phyloP scores from a whole-genome alignment of 352 stramenopile species.

The Phytophthora melonis region DNA sequence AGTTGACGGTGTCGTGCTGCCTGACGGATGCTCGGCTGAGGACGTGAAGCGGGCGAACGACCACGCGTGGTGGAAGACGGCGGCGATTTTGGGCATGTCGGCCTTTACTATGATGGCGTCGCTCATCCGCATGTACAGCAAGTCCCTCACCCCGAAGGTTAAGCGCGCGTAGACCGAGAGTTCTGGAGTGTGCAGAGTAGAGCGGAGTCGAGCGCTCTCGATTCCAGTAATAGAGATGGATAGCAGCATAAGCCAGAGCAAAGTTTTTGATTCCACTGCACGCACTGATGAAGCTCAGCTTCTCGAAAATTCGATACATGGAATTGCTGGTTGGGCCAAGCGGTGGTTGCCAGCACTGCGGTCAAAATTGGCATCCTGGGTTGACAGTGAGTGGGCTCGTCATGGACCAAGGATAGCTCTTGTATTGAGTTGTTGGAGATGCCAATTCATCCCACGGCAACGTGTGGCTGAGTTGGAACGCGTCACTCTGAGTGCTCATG shows the following conservation, averaged over 20 bases:
- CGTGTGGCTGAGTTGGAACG: no score
- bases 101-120: conserved; percentile 71
- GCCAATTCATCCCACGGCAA: no score
- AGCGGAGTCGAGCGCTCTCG: not conserved
- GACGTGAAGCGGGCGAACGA: conserved; percentile 55
- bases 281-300: no score
- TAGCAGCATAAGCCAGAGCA: conserved; percentile 5
- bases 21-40: conserved; percentile 53
- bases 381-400: no score
- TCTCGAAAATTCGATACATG: no score
- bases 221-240: conserved; percentile 4
- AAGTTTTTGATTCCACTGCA: conserved; percentile 5
- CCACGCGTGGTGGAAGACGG: conserved; percentile 62
- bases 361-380: no score
- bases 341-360: no score
- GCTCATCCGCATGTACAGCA: conserved; percentile 70
- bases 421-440: no score
- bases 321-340: no score
- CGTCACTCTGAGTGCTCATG: no score
- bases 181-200: not conserved
- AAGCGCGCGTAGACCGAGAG: conserved; percentile 58
- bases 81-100: conserved; percentile 60
- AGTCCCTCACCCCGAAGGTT: conserved; percentile 65
- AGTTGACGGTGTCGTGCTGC: conserved; percentile 26
- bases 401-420: no score